Evolutionary conservation across 2,329 filamentous ascomycete genomes (phyloP).

Genomic region (Colletotrichum cereale): DNA sequence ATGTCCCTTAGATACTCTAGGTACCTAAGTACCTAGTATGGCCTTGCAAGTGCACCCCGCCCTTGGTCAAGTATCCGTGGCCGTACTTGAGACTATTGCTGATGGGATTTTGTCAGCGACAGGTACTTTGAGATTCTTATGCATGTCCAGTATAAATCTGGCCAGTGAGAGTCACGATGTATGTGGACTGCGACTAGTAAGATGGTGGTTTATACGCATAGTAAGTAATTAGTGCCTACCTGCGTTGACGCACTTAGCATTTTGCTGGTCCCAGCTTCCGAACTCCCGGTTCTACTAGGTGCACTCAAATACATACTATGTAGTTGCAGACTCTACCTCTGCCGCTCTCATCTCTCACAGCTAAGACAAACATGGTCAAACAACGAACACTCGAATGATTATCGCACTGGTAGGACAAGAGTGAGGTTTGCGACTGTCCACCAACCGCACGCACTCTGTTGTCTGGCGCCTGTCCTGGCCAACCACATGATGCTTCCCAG

Average conservation of each 20-base stretch:
- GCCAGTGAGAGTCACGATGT: too few relatives aligned
- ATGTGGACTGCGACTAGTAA: too few relatives aligned
- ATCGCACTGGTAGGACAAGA: not conserved
- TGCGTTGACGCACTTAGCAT: not conserved
- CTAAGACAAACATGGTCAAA: not conserved
- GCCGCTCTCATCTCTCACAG: not conserved
- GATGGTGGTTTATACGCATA: not conserved
- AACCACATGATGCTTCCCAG: not conserved
- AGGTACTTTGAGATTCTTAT: too few relatives aligned
- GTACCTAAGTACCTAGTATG: not conserved
- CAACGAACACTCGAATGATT: not conserved
- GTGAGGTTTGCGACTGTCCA: not conserved
- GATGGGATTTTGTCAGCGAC: too few relatives aligned
- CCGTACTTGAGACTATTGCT: too few relatives aligned
- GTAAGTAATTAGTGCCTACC: too few relatives aligned
- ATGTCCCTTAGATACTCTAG: too few relatives aligned
- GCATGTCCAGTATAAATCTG: too few relatives aligned
- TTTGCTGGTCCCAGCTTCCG: slow-evolving; percentile 5
- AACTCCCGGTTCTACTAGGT: slow-evolving; percentile 6
- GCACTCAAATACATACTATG: not conserved
- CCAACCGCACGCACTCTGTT: not conserved
- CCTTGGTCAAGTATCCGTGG: too few relatives aligned
- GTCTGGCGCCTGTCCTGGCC: slow-evolving; percentile 6
- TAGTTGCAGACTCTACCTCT: not conserved
- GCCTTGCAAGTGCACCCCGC: not conserved